Percentiles rank a stretch among this genome's conserved stretches.
phyloP scores from a whole-genome alignment of 2,329 filamentous ascomycete species.

The Peltaster fructicola region DNA sequence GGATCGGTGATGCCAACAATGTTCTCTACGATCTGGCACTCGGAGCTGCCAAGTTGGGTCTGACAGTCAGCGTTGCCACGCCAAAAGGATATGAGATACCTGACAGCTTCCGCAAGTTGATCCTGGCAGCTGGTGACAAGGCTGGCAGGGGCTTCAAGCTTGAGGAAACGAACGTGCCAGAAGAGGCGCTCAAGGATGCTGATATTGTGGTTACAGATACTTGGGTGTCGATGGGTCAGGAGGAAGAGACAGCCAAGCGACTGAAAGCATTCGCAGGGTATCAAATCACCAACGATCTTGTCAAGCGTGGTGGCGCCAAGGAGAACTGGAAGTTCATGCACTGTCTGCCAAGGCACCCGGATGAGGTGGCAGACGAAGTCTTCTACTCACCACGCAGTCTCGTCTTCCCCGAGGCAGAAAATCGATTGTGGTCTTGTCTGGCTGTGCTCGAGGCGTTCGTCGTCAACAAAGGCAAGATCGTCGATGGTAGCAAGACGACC shows the following conservation, averaged over 20 bases:
- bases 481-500: too few species aligned
- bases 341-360: conserved; percentile 67
- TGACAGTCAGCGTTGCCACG: conserved; percentile 73
- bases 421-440: conserved; percentile 79
- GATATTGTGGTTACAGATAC: conserved; percentile 92
- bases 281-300: conserved; percentile 77
- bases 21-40: conserved; percentile 89
- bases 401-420: conserved; percentile 83
- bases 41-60: conserved; percentile 69
- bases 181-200: conserved; percentile 69
- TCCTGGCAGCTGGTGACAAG: too few species aligned
- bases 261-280: conserved; percentile 73
- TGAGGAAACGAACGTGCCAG: conserved; percentile 58
- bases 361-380: conserved; percentile 1
- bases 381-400: conserved; percentile 1
- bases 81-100: conserved; percentile 75
- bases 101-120: conserved; percentile 51
- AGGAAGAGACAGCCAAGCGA: conserved; percentile 61
- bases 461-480: conserved; percentile 76
- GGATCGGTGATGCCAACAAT: conserved; percentile 95
- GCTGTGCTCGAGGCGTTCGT: conserved; percentile 73
- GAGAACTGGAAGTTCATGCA: conserved; percentile 96
- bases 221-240: conserved; percentile 97
- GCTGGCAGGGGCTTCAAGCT: too few species aligned
- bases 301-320: conserved; percentile 69